Conservation (phyloP, 208 protist genomes). For the Borovskyia barvae region DNA sequence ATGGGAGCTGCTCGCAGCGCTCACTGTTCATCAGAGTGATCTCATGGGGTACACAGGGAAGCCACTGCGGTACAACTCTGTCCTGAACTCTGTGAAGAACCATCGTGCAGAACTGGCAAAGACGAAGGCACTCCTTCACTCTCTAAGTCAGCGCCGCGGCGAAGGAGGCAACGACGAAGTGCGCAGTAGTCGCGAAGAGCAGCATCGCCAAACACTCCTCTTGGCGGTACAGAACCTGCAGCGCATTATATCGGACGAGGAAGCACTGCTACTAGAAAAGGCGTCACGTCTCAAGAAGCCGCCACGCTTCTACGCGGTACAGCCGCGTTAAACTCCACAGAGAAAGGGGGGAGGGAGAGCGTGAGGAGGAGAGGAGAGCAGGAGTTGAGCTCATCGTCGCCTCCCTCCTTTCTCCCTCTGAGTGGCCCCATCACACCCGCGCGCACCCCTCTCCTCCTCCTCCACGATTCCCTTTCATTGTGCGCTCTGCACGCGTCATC, state of each 20-base stretch:
- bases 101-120: slow-evolving; percentile 12
- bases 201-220: background rate
- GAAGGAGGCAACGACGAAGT: background rate
- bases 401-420: too few species aligned
- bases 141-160: background rate
- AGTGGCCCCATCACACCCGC: background rate
- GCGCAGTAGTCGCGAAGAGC: background rate
- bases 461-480: background rate
- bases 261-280: slow-evolving; percentile 5
- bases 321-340: too few species aligned
- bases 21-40: slow-evolving; percentile 17
- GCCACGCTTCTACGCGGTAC: slow-evolving; percentile 23
- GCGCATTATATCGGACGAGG: slow-evolving; percentile 22
- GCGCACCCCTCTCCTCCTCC: background rate
- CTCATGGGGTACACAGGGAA: slow-evolving; percentile 20
- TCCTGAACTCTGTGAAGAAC: slow-evolving; percentile 19
- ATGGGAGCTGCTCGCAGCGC: slow-evolving; percentile 1
- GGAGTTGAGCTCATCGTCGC: too few species aligned
- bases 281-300: background rate
- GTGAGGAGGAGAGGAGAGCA: too few species aligned
- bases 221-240: slow-evolving; percentile 7
- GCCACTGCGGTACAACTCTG: slow-evolving; percentile 36
- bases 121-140: background rate
- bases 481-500: background rate
- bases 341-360: too few species aligned